Base-by-base conservation (phyloP, 768 basidiomycete species). In the Tricholoma hemisulphureum region DNA sequence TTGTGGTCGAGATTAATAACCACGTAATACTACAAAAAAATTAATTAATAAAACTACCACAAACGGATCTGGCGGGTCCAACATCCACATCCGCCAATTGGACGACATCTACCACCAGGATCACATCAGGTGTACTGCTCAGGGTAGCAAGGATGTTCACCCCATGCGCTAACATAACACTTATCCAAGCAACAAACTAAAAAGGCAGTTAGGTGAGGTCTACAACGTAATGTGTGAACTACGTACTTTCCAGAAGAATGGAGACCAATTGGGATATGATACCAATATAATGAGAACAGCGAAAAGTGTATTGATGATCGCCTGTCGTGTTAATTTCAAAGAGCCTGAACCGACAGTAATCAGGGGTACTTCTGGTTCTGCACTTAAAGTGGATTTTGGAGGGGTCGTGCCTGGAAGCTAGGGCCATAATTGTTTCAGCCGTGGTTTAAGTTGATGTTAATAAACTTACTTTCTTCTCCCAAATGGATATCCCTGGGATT, bases 401-500 rank as follows among this genome's bases (percentile, higher is more conserved):
- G 8, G 21, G 28, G 26, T 8, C 26, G 31, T 51, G 6, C 20
- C 28, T 24, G 49, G 49, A 21, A n/a, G 26, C 16, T 13, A 29
- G 9, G 20, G 28, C 20, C 49, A 8, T 31, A 31, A 28, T 26
- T 34, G 21, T 43, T 23, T 23, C 41, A n/a, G 41, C 41, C 41
- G 16, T 31, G 31, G 31, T 31, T 31, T 31, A 31, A 43, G 5
- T 43, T 43, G n/a, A 43, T 43, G n/a, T 23, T n/a, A 23, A n/a
- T 43, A 43, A 43, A 43, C 41, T n/a, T 43, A 18, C 29, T 18
- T 29, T 58, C 53, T 21, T 43, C 41, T 51, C 57, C 53, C 21
- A 58, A 6, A 34, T 58, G 53, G 51, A 58, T 53, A 37, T n/a
- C 41, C 20, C 49, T 51, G 16, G 29, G 21, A 85, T 85, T 11